phyloP scores from a whole-genome alignment of 2,329 filamentous ascomycete species.

The Alternaria incomplexa region DNA sequence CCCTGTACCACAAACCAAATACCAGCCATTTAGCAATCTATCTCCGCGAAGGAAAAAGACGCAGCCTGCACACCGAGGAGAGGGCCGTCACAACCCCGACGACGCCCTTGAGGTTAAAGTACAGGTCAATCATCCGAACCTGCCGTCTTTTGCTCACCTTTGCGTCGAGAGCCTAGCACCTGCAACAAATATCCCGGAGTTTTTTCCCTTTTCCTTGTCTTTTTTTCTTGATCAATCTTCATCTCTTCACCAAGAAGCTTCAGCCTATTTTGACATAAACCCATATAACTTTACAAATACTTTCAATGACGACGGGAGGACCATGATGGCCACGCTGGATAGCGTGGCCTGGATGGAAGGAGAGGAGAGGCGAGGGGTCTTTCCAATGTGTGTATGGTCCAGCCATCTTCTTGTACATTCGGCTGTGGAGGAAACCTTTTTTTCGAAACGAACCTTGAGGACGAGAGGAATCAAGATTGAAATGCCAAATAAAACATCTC shows the following conservation, averaged over 20 bases:
- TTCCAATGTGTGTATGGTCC: not conserved
- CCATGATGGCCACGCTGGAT: not conserved
- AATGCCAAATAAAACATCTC: not conserved
- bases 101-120: constrained; percentile 50
- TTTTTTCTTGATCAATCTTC: not conserved
- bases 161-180: constrained; percentile 46
- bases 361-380: not conserved
- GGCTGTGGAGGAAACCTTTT: not conserved
- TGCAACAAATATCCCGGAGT: constrained; percentile 9
- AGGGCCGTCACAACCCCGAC: constrained; percentile 37
- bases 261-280: constrained; percentile 20
- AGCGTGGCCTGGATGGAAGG: not conserved
- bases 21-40: constrained; percentile 45
- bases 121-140: constrained; percentile 38
- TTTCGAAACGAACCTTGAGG: not conserved
- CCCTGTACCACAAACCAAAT: constrained; percentile 44
- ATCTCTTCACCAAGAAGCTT: constrained; percentile 18
- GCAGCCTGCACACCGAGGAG: constrained; percentile 50
- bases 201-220: not conserved
- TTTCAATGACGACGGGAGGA: not conserved
- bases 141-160: constrained; percentile 16
- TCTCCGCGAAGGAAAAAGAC: constrained; percentile 44
- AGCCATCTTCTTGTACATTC: constrained; percentile 3
- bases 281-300: constrained; percentile 21
- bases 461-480: not conserved